These are phyloP conservation scores for Linderniella brevidens DNA, from an alignment of 257 asterid genomes.

Conservation along the genomic window DNA sequence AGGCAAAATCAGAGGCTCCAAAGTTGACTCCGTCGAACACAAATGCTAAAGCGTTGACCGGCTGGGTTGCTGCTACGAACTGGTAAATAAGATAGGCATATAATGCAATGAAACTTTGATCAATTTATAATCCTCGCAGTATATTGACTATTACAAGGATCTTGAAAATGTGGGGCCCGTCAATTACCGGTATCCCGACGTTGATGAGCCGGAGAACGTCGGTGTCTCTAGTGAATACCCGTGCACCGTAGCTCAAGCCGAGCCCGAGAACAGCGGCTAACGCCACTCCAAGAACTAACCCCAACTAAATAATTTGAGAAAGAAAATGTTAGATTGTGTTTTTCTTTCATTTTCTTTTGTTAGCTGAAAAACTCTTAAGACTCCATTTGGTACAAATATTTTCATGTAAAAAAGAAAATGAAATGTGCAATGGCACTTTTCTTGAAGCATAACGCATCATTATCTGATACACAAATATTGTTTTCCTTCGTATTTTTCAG, in stretches of 20 bases:
- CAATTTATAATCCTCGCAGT: not conserved
- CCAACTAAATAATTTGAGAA: not conserved
- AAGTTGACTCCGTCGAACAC: slow-evolving; percentile 40
- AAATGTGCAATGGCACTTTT: too few species aligned
- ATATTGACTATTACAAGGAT: too few species aligned
- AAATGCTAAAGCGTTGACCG: slow-evolving; percentile 36
- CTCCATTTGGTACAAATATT: too few species aligned
- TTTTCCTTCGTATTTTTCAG: not conserved
- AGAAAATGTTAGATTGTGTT: not conserved
- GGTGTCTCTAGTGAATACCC: slow-evolving; percentile 18
- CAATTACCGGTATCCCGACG: slow-evolving; percentile 33
- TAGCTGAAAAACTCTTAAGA: too few species aligned
- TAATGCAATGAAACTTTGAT: not conserved
- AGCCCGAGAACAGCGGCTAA: slow-evolving; percentile 24
- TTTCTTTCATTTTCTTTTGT: too few species aligned
- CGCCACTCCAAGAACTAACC: slow-evolving; percentile 13
- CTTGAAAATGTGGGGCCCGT: too few species aligned
- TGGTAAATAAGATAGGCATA: slow-evolving; percentile 5
- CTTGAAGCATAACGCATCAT: too few species aligned
- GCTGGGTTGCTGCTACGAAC: slow-evolving; percentile 40
- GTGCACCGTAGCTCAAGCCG: slow-evolving; percentile 16
- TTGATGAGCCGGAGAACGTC: slow-evolving; percentile 19
- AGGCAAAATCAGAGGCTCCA: slow-evolving; percentile 41
- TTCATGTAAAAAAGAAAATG: too few species aligned
- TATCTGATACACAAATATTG: too few species aligned